Percentiles rank a stretch among this genome's conserved stretches.
These are phyloP conservation scores for Aspergillus cavernicola DNA, from an alignment of 495 filamentous ascomycete genomes.

Conservation along the genomic window DNA sequence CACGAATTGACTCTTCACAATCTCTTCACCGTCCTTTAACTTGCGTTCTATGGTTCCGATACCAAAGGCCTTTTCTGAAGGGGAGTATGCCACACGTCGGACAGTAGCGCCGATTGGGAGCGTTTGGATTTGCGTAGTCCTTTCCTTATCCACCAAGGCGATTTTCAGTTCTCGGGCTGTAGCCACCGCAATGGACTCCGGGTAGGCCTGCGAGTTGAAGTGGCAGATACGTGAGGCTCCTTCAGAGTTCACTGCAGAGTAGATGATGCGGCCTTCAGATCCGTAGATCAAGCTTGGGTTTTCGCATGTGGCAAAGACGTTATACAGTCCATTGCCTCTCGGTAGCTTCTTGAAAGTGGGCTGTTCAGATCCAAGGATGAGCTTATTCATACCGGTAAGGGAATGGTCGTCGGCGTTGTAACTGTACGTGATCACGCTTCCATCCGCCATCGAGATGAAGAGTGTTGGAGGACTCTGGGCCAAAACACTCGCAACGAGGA, in stretches of 20 bases:
- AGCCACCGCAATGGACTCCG: conserved; percentile 74
- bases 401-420: conserved; percentile 55
- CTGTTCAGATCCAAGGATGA: conserved; percentile 82
- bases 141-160: conserved; percentile 73
- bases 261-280: conserved; percentile 81
- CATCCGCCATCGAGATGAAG: conserved; percentile 92
- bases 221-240: conserved; percentile 74
- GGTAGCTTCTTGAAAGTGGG: conserved; percentile 77
- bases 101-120: conserved; percentile 78
- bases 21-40: conserved; percentile 52
- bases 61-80: conserved; percentile 74
- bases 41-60: conserved; percentile 76
- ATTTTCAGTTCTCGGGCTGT: conserved; percentile 75
- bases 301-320: conserved; percentile 91
- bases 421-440: conserved; percentile 81
- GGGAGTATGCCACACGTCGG: conserved; percentile 81
- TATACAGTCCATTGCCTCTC: conserved; percentile 57
- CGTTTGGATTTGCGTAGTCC: conserved; percentile 81
- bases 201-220: conserved; percentile 78
- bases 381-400: conserved; percentile 69
- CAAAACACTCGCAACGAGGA: conserved; percentile 73
- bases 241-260: conserved; percentile 93
- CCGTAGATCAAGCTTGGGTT: conserved; percentile 91
- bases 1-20: conserved; percentile 57
- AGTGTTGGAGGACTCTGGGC: conserved; percentile 62